Conservation (phyloP, 2,329 filamentous ascomycete species). For the Ophiostoma tasmaniense region DNA sequence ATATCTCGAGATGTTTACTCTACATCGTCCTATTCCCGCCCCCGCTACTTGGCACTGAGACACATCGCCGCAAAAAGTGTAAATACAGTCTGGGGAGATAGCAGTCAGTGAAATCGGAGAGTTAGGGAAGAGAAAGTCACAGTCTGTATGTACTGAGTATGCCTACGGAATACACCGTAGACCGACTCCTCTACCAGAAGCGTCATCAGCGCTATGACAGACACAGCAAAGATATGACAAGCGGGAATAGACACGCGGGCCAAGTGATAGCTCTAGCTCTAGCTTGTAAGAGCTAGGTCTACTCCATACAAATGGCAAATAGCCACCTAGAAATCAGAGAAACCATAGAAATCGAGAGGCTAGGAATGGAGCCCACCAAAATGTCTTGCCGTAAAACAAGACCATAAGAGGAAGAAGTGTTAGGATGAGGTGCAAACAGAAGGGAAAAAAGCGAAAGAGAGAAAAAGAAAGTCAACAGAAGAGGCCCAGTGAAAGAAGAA, state of each 20-base stretch:
- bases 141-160: too few species aligned
- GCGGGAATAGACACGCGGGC: not conserved
- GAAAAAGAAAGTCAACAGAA: not conserved
- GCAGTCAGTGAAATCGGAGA: not conserved
- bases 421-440: not conserved
- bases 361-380: not conserved
- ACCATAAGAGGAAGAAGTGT: not conserved
- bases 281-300: not conserved
- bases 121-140: too few species aligned
- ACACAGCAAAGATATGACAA: not conserved
- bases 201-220: not conserved
- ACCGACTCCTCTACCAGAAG: not conserved
- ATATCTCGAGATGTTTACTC: not conserved
- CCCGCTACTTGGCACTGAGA: not conserved
- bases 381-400: constrained; percentile 1
- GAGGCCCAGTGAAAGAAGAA: too few species aligned
- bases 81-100: not conserved
- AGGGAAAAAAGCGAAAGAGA: not conserved
- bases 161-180: too few species aligned
- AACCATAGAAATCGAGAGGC: not conserved
- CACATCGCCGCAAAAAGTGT: not conserved
- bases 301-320: not conserved
- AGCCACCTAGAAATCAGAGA: too few species aligned
- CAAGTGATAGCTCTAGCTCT: not conserved
- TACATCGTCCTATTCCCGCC: not conserved